Evolutionary conservation across 2,329 filamentous ascomycete genomes (phyloP), one percentile per base, ranked within the genome.

Genomic region (Alternaria arbusti): DNA sequence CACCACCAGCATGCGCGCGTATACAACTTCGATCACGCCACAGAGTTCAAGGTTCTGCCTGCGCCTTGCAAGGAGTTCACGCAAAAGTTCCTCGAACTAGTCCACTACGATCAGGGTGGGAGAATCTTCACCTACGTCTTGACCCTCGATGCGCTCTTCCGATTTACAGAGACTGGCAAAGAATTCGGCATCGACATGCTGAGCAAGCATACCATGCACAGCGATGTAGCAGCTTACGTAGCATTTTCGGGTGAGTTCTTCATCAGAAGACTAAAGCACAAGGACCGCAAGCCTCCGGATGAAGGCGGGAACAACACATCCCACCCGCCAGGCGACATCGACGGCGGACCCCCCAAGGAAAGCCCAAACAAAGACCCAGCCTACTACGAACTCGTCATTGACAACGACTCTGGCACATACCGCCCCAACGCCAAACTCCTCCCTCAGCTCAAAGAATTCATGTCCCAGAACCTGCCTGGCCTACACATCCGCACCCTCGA

Each of bases 131-230:
- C 95, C 22, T 98, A 97, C 71, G 90, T 97, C 25, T 84, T 98
- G 22, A 97, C 93, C 0, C 86, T 97, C 7, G 95, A 98, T 74
- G 91, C 91, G 6, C 85, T 95, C 57, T 87, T 96, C 75, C 90
- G 94, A 49, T 97, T 97, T 81, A 97, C 95, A 1, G 95, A 97
- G 80, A 98, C 95, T 0, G 95, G 95, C 28, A 96, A 96, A 72
- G 94, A 97, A 74, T 97, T 97, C 63, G 93, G 94, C 56, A 93
- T 98, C 73, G 95, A 97, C 81, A 84, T 97, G 79, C 82, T 98
- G 73, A 94, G 90, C 79, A 98, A 98, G 79, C 95, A 98, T 80
- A 97, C 93, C 44, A 97, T 98, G 93, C 95, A 98, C 82, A 95
- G 92, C 68, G 90, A 97, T 78, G 94, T 97, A 2, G 91, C 90